Evolutionary conservation across 257 asterid species (phyloP).

Genomic region (Salvia splendens): DNA sequence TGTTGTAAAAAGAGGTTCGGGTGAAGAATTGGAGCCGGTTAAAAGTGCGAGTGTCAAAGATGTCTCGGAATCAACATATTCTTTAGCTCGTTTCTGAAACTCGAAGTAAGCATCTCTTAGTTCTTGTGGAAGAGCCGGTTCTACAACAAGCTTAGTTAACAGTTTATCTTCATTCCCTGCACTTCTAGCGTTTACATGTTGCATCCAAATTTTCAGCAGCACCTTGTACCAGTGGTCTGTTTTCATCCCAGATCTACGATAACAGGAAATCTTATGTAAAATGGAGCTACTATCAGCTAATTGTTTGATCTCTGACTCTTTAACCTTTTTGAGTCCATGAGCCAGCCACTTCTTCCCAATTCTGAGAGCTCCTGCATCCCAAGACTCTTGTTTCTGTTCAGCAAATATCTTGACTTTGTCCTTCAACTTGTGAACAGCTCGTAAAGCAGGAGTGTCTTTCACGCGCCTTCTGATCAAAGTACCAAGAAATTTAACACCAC

Average conservation of each 20-base stretch:
- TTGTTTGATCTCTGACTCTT: slow-evolving; percentile 88
- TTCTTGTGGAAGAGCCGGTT: slow-evolving; percentile 85
- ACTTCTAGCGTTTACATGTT: slow-evolving; percentile 47
- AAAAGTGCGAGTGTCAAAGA: slow-evolving; percentile 72
- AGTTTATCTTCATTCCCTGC: slow-evolving; percentile 51
- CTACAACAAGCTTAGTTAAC: slow-evolving; percentile 58
- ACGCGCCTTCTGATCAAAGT: slow-evolving; percentile 53
- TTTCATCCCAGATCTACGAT: slow-evolving; percentile 82
- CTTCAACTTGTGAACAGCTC: slow-evolving; percentile 83
- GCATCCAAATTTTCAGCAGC: slow-evolving; percentile 80
- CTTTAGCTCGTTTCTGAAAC: slow-evolving; percentile 66
- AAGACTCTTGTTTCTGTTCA: slow-evolving; percentile 70
- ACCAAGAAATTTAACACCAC: slow-evolving; percentile 75
- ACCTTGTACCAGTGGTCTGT: slow-evolving; percentile 93
- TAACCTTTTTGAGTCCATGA: slow-evolving; percentile 87
- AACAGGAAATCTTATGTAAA: slow-evolving; percentile 56
- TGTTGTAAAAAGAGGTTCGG: slow-evolving; percentile 36
- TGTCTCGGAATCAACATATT: slow-evolving; percentile 70
- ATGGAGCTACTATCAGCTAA: slow-evolving; percentile 56
- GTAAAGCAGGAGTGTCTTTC: slow-evolving; percentile 64
- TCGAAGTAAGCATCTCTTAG: slow-evolving; percentile 64
- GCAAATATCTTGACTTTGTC: slow-evolving; percentile 68
- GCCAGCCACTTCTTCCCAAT: slow-evolving; percentile 88
- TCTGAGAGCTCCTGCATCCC: slow-evolving; percentile 74
- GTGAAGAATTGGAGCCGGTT: slow-evolving; percentile 41